phyloP scores from a whole-genome alignment of 1,284 basidiomycete species.

The Ustilago hordei region DNA sequence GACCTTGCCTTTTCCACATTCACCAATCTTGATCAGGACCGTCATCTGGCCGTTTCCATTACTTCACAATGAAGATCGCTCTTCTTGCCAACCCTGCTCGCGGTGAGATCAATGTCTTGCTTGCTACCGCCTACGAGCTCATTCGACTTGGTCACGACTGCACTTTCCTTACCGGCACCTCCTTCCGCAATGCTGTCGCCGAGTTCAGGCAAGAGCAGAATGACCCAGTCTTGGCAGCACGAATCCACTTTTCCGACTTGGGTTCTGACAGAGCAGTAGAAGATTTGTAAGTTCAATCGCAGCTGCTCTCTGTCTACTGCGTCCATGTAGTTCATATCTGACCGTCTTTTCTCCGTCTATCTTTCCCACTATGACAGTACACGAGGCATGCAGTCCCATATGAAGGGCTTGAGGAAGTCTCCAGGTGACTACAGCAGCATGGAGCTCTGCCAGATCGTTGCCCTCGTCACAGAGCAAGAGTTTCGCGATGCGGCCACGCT shows the following conservation, averaged over 20 bases:
- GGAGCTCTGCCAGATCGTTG: slow-evolving; percentile 30
- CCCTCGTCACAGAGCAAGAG: slow-evolving; percentile 23
- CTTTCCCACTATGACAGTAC: slow-evolving; percentile 9
- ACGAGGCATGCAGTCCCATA: slow-evolving; percentile 27
- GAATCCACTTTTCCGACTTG: slow-evolving; percentile 31
- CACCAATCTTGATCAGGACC: too few species aligned
- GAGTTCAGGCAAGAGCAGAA: slow-evolving; percentile 29
- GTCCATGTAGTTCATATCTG: not conserved
- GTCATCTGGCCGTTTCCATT: too few species aligned
- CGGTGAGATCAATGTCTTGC: slow-evolving; percentile 51
- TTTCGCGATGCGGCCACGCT: slow-evolving; percentile 40
- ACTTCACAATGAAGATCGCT: slow-evolving; percentile 39
- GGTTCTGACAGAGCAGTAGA: slow-evolving; percentile 28
- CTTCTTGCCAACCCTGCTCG: slow-evolving; percentile 45
- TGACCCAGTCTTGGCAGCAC: slow-evolving; percentile 16
- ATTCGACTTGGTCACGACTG: slow-evolving; percentile 33
- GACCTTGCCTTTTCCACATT: too few species aligned
- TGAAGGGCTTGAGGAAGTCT: slow-evolving; percentile 31
- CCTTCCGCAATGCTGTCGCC: slow-evolving; percentile 31
- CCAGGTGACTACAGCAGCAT: slow-evolving; percentile 40
- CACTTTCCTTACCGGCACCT: slow-evolving; percentile 36
- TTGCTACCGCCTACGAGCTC: slow-evolving; percentile 43
- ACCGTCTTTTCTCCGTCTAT: not conserved
- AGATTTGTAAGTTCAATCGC: slow-evolving; percentile 21
- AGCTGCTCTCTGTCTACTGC: not conserved